These are phyloP conservation scores for Pseudognaphalium luteoalbum DNA, from an alignment of 129 eudicot species.

Conservation along the genomic window DNA sequence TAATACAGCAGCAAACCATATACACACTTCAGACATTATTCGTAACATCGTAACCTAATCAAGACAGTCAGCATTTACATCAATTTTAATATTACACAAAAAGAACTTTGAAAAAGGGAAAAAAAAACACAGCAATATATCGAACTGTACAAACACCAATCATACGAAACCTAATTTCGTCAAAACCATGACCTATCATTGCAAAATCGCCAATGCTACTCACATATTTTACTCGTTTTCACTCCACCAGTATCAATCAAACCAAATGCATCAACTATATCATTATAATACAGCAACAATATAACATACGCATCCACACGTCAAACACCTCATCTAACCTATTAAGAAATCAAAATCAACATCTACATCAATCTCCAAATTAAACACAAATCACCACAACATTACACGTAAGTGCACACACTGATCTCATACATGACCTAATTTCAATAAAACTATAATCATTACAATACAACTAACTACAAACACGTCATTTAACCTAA, in stretches of 20 bases:
- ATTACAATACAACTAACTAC: not conserved
- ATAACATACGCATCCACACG: not conserved
- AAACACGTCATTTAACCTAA: not conserved
- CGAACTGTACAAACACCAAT: not conserved
- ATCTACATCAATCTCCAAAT: slow-evolving; percentile 19
- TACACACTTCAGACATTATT: too few species aligned
- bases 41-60: too few species aligned
- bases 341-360: slow-evolving; percentile 5
- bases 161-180: too few species aligned
- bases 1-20: too few species aligned
- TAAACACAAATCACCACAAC: not conserved
- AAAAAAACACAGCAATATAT: not conserved
- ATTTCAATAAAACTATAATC: not conserved
- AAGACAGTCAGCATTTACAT: too few species aligned
- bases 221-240: too few species aligned
- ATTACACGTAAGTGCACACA: not conserved
- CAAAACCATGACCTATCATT: too few species aligned
- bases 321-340: slow-evolving; percentile 9
- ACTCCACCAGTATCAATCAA: not conserved
- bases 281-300: not conserved
- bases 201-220: too few species aligned
- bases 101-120: too few species aligned
- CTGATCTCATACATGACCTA: not conserved
- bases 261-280: slow-evolving; percentile 9
- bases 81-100: too few species aligned